Base-by-base conservation (phyloP, 495 filamentous ascomycete species). In the Penicillium pulvis region DNA sequence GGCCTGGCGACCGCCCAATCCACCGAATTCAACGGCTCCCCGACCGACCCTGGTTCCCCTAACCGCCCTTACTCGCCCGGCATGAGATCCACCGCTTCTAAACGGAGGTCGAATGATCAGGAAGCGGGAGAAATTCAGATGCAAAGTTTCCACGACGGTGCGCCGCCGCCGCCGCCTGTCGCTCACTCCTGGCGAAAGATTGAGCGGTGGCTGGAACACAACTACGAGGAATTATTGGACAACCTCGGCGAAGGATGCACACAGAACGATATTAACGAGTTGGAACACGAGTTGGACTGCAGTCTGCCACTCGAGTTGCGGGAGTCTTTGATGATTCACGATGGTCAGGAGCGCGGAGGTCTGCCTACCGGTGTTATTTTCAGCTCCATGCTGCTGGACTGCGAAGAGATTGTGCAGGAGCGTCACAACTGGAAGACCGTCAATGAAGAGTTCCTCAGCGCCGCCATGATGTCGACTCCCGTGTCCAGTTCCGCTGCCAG, bases 371-470 rank as follows among this genome's bases (percentile, higher is more conserved):
- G 94, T 58, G 86, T 97, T 55, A 85, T 99, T 42, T 98, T 99
- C 69, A 83, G 92, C 39, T 86, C 82, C 66, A 99, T 99, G 94
- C 79, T 98, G 45, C 83, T 99, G 46, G 94, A 99, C 67, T 99
- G 94, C 70, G 94, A 99, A 70, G 94, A 99, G 71, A 97, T 99
- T 52, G 87, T 98, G 7, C 90, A 97, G 73, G 94, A 99, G 73
- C 98, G 94, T 90, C 87, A 88, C 60, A 96, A 97, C 68, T 99
- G 94, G 94, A 87, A 89, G 62, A 85, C 83, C 56, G 94, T 99
- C 57, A 95, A 96, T 71, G 85, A 90, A 51, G 91, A 97, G 68
- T 96, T 88, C 66, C 80, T 98, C 45, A 79, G 80, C 19, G 75
- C 81, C 49, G 80, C 83, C 0, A 64, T 81, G 12, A 74, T 82